These are phyloP conservation scores for Ascochyta clinopodiicola DNA, from an alignment of 2,329 filamentous ascomycete species.

Conservation along the genomic window DNA sequence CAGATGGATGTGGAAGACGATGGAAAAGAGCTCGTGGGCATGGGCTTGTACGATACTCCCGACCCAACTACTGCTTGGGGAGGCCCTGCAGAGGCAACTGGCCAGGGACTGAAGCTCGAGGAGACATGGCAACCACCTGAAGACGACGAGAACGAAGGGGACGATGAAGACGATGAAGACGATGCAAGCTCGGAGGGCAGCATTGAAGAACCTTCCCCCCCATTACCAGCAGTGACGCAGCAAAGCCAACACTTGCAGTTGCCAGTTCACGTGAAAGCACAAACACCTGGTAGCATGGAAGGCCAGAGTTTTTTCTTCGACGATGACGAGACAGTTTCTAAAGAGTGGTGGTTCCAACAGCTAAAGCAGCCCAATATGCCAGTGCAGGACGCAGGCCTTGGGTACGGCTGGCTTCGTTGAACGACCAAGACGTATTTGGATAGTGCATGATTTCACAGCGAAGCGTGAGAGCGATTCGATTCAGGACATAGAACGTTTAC, in stretches of 20 bases:
- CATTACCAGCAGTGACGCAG: constrained; percentile 30
- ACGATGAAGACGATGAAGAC: constrained; percentile 60
- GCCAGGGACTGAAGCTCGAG: constrained; percentile 80
- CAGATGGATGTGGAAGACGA: constrained; percentile 64
- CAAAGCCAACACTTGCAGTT: constrained; percentile 29
- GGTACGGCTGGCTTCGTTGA: constrained; percentile 47
- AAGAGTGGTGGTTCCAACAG: constrained; percentile 52
- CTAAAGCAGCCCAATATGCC: constrained; percentile 45
- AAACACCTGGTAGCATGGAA: constrained; percentile 43
- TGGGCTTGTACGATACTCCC: constrained; percentile 80
- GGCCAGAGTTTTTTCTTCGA: constrained; percentile 52
- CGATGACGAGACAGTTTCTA: constrained; percentile 46
- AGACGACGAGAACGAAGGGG: constrained; percentile 24
- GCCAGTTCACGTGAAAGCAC: constrained; percentile 37
- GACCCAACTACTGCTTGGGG: constrained; percentile 65
- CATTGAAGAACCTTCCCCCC: constrained; percentile 44
- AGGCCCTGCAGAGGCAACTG: constrained; percentile 57
- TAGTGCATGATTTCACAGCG: constrained; percentile 37
- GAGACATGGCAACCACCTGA: constrained; percentile 76
- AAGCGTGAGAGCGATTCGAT: constrained; percentile 34
- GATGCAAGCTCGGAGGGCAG: constrained; percentile 54
- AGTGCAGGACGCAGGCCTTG: constrained; percentile 48
- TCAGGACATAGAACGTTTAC: constrained; percentile 21
- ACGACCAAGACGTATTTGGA: constrained; percentile 14
- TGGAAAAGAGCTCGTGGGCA: constrained; percentile 78